phyloP scores from a whole-genome alignment of 768 basidiomycete species.

The Dentipellis sp. region DNA sequence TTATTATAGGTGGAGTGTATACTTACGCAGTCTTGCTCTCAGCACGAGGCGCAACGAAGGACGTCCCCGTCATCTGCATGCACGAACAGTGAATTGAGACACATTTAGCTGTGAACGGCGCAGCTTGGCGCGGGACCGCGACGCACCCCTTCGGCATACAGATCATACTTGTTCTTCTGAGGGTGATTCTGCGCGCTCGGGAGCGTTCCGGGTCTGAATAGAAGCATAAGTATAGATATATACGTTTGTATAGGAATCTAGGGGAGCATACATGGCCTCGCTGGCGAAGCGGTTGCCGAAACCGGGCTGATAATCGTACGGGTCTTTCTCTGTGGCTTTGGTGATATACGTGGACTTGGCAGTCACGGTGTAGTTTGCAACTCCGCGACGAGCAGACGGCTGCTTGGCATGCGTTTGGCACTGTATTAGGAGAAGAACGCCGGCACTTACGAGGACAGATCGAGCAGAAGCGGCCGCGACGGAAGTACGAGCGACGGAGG shows the following conservation, averaged over 20 bases:
- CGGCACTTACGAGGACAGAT: too few species aligned
- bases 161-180: conserved; percentile 46
- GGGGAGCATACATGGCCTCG: conserved; percentile 39
- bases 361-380: conserved; percentile 20
- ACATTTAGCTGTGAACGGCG: conserved; percentile 42
- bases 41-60: conserved; percentile 46
- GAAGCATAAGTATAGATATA: background rate
- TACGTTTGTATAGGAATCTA: background rate
- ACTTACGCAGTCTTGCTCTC: conserved; percentile 44
- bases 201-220: conserved; percentile 34
- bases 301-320: conserved; percentile 48
- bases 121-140: too few species aligned
- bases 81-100: conserved; percentile 24
- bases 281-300: conserved; percentile 50
- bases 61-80: conserved; percentile 46
- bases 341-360: conserved; percentile 31
- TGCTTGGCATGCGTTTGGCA: too few species aligned
- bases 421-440: too few species aligned
- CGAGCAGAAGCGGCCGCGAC: too few species aligned
- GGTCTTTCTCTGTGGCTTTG: conserved; percentile 33
- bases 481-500: too few species aligned
- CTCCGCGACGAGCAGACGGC: too few species aligned
- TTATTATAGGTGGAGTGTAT: background rate
- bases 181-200: conserved; percentile 54
- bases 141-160: too few species aligned